A percentile compares a stretch with the other conserved stretches of the same genome.
These are phyloP conservation scores for Ricinus communis DNA, from an alignment of 345 rosid species.

Conservation along the genomic window DNA sequence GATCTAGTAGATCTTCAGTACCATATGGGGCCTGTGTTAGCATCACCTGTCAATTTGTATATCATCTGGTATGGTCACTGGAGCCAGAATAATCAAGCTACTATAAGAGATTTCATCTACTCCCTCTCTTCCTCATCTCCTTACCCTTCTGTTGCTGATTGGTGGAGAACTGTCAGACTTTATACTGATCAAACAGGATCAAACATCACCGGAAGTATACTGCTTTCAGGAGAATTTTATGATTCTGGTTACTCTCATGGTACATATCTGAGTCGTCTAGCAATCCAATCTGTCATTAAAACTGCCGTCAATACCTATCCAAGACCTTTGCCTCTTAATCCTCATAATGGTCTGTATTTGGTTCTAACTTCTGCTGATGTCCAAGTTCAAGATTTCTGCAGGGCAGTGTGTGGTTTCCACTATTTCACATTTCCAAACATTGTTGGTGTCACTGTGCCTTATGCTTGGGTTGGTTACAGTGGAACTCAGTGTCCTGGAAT, in stretches of 20 bases:
- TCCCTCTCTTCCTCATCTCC: constrained; percentile 53
- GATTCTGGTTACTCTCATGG: constrained; percentile 57
- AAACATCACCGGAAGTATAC: constrained; percentile 43
- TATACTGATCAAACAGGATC: constrained; percentile 66
- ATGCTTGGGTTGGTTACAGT: constrained; percentile 64
- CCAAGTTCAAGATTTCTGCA: constrained; percentile 62
- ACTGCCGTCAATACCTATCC: constrained; percentile 33
- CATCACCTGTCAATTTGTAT: constrained; percentile 47
- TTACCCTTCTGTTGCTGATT: constrained; percentile 58
- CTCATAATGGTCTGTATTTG: constrained; percentile 49
- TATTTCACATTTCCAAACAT: constrained; percentile 58
- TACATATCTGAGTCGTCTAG: constrained; percentile 40
- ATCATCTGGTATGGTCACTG: constrained; percentile 70
- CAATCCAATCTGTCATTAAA: constrained; percentile 54
- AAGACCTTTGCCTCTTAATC: constrained; percentile 44
- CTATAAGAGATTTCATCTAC: constrained; percentile 54
- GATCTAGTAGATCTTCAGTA: constrained; percentile 47
- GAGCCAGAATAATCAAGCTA: constrained; percentile 48
- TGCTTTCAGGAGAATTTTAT: constrained; percentile 45
- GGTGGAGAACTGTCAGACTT: constrained; percentile 60
- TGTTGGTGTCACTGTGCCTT: constrained; percentile 54
- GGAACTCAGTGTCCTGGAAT: constrained; percentile 57
- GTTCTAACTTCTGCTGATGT: constrained; percentile 55
- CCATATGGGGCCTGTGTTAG: constrained; percentile 71
- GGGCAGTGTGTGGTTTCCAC: constrained; percentile 66